Base-by-base conservation (phyloP, 2,329 filamentous ascomycete species). In the Calonectria hawksworthii region DNA sequence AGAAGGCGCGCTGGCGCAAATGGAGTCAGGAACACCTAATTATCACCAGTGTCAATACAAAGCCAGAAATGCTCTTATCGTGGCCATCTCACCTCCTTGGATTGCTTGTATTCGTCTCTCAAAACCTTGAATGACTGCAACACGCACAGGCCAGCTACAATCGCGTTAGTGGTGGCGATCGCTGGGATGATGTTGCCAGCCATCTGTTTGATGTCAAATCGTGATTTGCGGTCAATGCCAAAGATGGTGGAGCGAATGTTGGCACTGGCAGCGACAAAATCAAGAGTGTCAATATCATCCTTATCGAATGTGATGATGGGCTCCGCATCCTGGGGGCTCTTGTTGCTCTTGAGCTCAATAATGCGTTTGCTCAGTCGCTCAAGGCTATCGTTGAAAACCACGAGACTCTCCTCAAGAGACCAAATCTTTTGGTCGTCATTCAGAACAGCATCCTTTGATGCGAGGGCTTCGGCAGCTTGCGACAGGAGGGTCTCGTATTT, bases 141-240 rank as follows among this genome's bases (percentile, higher is more conserved):
- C 9, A 99, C 96, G 82, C 96, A 99, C 13, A 99, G 90, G 16
- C 95, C 94, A 21, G 97, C 97, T 2, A 97, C 96, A 84, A 99
- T 98, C 21, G 97, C 97, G 84, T 99, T 99, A 0, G 97, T 99
- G 0, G 97, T 99, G 7, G 97, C 97, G 83, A 99, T 99, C 2
- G 97, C 97, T 1, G 97, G 97, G 75, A 99, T 99, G 81, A 99
- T 99, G 83, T 99, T 99, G 69, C 97, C 97, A 5, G 97, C 97
- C 96, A 99, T 99, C 86, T 99, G 94, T 87, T 99, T 99, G 81
- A 97, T 96, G 83, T 99, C 96, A 82, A 99, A 99, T 74, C 98
- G 95, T 28, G 96, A 98, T 84, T 95, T 96, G 6, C 89, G 87
- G 69, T 96, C 94, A 73, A 99, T 98, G 71, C 93, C 94, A 82